A percentile compares a stretch with the other conserved stretches of the same genome.
Conservation (phyloP, 768 basidiomycete species). For the Kwoniella sp. region DNA sequence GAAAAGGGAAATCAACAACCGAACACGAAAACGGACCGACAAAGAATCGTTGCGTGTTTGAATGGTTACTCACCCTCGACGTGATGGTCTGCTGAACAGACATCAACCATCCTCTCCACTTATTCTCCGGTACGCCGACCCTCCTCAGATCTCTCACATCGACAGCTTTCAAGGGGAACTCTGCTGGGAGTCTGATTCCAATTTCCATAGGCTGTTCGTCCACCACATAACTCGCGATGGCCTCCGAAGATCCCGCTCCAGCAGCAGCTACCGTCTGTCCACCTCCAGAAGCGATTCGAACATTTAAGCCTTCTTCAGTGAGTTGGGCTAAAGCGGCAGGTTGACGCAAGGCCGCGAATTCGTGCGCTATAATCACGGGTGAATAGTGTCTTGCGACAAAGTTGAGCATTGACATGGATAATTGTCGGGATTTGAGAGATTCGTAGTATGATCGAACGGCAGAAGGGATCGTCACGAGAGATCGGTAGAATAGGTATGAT, state of each 20-base stretch:
- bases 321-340: conserved; percentile 57
- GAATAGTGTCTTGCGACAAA: conserved; percentile 87
- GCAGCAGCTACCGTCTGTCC: conserved; percentile 42
- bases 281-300: conserved; percentile 70
- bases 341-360: conserved; percentile 68
- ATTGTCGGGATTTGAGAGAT: conserved; percentile 84
- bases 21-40: too few species aligned
- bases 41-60: too few species aligned
- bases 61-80: conserved; percentile 78
- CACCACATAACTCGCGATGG: conserved; percentile 77
- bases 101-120: conserved; percentile 91
- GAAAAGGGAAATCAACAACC: neutral
- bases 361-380: conserved; percentile 78
- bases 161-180: conserved; percentile 86
- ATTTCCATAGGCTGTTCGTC: conserved; percentile 95
- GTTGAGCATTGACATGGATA: conserved; percentile 71
- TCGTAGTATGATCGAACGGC: conserved; percentile 82
- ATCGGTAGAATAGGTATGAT: conserved; percentile 85
- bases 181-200: conserved; percentile 75
- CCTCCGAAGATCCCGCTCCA: conserved; percentile 65
- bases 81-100: conserved; percentile 88
- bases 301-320: conserved; percentile 72
- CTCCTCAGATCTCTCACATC: conserved; percentile 82
- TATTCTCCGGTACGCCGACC: conserved; percentile 83
- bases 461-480: conserved; percentile 78